These are phyloP conservation scores for Cercospora beticola DNA, from an alignment of 2,329 filamentous ascomycete genomes.

Conservation along the genomic window DNA sequence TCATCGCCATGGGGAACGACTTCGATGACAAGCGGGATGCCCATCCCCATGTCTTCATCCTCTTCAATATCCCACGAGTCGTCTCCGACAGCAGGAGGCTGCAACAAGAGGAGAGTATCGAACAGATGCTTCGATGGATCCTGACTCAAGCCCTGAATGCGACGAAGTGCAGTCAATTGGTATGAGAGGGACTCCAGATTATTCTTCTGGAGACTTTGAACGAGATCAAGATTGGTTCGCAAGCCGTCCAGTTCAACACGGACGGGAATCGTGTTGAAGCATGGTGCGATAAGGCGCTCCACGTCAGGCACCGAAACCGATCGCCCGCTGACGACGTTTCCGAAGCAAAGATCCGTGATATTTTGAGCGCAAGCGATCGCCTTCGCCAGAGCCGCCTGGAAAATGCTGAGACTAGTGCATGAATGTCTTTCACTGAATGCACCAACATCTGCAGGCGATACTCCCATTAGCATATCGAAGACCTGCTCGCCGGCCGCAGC, in stretches of 20 bases:
- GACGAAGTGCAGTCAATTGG: slow-evolving; percentile 73
- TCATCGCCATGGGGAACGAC: slow-evolving; percentile 58
- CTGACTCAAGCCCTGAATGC: slow-evolving; percentile 58
- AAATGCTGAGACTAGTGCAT: slow-evolving; percentile 60
- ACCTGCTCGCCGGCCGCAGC: slow-evolving; percentile 1
- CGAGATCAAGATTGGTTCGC: slow-evolving; percentile 56
- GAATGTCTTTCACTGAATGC: slow-evolving; percentile 53
- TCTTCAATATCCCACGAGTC: slow-evolving; percentile 56
- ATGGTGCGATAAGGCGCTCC: slow-evolving; percentile 76
- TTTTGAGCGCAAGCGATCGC: slow-evolving; percentile 59
- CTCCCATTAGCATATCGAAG: slow-evolving; percentile 5
- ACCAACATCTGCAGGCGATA: slow-evolving; percentile 45
- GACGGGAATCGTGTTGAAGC: slow-evolving; percentile 85
- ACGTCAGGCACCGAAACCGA: slow-evolving; percentile 64
- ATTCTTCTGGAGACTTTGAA: slow-evolving; percentile 59
- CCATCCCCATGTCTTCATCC: slow-evolving; percentile 64
- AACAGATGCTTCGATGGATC: slow-evolving; percentile 61
- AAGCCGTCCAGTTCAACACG: slow-evolving; percentile 55
- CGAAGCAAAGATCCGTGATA: slow-evolving; percentile 73
- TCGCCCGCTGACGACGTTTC: slow-evolving; percentile 79
- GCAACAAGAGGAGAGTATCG: slow-evolving; percentile 77
- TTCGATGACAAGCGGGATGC: slow-evolving; percentile 72
- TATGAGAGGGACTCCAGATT: slow-evolving; percentile 64
- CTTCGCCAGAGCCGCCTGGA: slow-evolving; percentile 72
- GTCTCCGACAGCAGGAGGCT: slow-evolving; percentile 56